Evolutionary conservation across 2,329 filamentous ascomycete genomes (phyloP), one percentile per base, ranked within the genome.

Genomic region (Fusarium verrucosum): DNA sequence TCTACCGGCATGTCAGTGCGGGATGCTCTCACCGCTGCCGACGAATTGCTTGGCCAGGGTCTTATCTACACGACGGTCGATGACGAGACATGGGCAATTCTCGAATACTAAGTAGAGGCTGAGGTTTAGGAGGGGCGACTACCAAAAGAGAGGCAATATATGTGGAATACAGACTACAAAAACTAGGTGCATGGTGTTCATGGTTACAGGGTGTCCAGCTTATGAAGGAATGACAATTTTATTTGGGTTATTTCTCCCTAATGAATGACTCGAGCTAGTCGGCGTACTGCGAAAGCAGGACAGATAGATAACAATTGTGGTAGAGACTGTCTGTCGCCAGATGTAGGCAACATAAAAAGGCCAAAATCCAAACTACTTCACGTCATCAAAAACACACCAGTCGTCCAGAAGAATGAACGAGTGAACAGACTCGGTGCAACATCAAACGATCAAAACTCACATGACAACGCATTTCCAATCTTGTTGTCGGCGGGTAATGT

Each of bases 61-160:
- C 74, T 92, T 70, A 92, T 97, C 66, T 99, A 92, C 79, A 92
- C 92, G 25, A 99, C 96, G 10, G 85, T 96, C 8, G 93, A 98
- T 78, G 94, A 98, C 72, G 85, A 92, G 77, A 98, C 94, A 1
- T 98, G 92, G 89, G 92, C 92, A 38, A 82, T 96, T 64, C 81
- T 97, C 60, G 92, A 96, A 58, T 86, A 83, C 63, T 89, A 75
- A 43, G 14, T 11, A 25, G 25, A n/a, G 28, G 8, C 41, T 17
- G 38, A 32, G 22, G 35, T 32, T 32, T 54, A 28, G 44, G 38
- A 30, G 13, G 22, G 41, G 19, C 19, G 23, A 20, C 43, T 40
- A 26, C 14, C 5, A 20, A 28, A 26, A 40, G 23, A n/a, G 43
- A 35, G 20, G 41, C 25, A 33, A 65, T 32, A 35, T 57, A 44